Evolutionary conservation across 768 basidiomycete species (phyloP).

Genomic region (Tricholoma sp.): DNA sequence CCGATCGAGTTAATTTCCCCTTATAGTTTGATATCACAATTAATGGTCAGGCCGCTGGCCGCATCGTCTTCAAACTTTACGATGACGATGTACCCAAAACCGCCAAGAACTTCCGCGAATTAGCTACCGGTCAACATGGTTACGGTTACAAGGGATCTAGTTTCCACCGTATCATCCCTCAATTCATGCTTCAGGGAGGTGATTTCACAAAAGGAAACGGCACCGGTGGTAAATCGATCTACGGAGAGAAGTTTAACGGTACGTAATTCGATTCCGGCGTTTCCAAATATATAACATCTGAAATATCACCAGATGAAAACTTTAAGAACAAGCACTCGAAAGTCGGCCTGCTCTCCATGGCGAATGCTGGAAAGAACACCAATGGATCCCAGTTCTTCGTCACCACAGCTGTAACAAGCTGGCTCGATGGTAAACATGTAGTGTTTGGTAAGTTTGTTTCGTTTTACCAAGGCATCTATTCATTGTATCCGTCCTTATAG

Average conservation of each 20-base stretch:
- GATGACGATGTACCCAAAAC: slow-evolving; percentile 76
- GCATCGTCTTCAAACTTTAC: slow-evolving; percentile 81
- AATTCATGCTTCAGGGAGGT: slow-evolving; percentile 88
- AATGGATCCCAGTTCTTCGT: slow-evolving; percentile 91
- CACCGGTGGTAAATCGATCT: slow-evolving; percentile 79
- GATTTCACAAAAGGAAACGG: slow-evolving; percentile 72
- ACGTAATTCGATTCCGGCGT: slow-evolving; percentile 11
- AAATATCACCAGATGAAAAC: slow-evolving; percentile 65
- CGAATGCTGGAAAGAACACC: slow-evolving; percentile 76
- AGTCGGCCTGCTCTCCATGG: slow-evolving; percentile 68
- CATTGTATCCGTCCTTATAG: slow-evolving; percentile 18
- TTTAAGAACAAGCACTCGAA: slow-evolving; percentile 71
- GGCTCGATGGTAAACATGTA: slow-evolving; percentile 82
- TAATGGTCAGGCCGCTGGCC: slow-evolving; percentile 34
- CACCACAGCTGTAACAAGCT: slow-evolving; percentile 70
- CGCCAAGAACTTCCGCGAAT: slow-evolving; percentile 82
- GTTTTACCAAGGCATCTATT: neutral
- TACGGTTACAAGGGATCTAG: slow-evolving; percentile 62
- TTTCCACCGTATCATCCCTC: slow-evolving; percentile 83
- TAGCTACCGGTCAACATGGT: slow-evolving; percentile 71
- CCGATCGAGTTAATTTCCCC: slow-evolving; percentile 7
- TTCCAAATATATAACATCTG: neutral
- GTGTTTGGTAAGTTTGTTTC: slow-evolving; percentile 61
- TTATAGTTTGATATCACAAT: slow-evolving; percentile 64
- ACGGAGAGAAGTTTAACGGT: slow-evolving; percentile 65